These are phyloP conservation scores for Suhomyces bolitotheri DNA, from an alignment of 1,139 yeast species.

Conservation along the genomic window DNA sequence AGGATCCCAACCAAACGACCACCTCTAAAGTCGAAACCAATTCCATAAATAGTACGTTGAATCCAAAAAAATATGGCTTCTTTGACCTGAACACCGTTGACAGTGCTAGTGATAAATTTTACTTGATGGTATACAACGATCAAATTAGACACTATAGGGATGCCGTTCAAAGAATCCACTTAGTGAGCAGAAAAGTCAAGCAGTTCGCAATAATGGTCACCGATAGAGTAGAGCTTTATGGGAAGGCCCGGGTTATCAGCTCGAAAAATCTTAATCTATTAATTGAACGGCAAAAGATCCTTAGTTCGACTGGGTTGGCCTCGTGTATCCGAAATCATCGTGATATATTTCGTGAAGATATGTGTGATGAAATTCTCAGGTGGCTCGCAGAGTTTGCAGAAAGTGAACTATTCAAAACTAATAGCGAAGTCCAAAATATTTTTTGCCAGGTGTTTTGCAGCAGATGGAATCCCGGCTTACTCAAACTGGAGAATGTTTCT, in stretches of 20 bases:
- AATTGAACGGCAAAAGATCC: conserved; percentile 51
- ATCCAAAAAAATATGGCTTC: conserved; percentile 34
- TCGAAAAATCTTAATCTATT: conserved; percentile 54
- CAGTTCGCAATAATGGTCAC: conserved; percentile 78
- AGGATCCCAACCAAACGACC: conserved; percentile 26
- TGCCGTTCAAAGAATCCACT: conserved; percentile 63
- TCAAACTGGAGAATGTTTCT: conserved; percentile 11
- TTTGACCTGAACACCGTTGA: conserved; percentile 30
- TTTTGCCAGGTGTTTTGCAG: conserved; percentile 55
- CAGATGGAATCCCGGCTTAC: conserved; percentile 57
- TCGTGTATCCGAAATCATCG: conserved; percentile 66
- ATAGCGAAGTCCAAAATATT: conserved; percentile 47
- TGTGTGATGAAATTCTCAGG: conserved; percentile 67
- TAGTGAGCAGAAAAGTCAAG: conserved; percentile 64
- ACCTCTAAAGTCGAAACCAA: conserved; percentile 25
- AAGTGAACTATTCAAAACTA: conserved; percentile 55
- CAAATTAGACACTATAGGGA: conserved; percentile 75
- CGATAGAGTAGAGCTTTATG: conserved; percentile 58
- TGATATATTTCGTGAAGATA: conserved; percentile 77
- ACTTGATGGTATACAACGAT: conserved; percentile 71
- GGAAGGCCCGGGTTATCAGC: conserved; percentile 67
- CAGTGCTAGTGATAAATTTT: conserved; percentile 51
- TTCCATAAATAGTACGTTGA: conserved; percentile 31
- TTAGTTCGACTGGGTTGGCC: conserved; percentile 63
- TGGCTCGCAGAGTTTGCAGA: conserved; percentile 67